These are phyloP conservation scores for Heterobasidion irregulare DNA, from an alignment of 1,284 basidiomycete genomes.

Conservation along the genomic window DNA sequence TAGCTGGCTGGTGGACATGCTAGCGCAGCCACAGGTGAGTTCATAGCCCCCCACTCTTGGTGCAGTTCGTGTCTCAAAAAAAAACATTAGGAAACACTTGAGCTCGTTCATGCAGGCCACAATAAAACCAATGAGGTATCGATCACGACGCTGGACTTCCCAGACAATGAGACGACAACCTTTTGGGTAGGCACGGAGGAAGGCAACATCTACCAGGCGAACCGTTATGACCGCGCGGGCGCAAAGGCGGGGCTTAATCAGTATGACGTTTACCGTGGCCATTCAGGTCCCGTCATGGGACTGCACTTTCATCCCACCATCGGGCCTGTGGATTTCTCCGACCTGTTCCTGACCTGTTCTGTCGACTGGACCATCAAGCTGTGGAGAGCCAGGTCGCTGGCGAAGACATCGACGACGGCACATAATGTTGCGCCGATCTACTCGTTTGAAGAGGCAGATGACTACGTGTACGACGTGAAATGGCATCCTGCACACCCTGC, in stretches of 20 bases:
- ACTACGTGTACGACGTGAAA: slow-evolving; percentile 98
- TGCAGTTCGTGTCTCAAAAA: neutral
- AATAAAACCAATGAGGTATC: slow-evolving; percentile 95
- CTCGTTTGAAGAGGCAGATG: slow-evolving; percentile 93
- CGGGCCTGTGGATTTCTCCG: slow-evolving; percentile 90
- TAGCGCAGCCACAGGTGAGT: slow-evolving; percentile 86
- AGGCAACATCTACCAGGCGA: slow-evolving; percentile 92
- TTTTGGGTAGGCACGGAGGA: slow-evolving; percentile 98
- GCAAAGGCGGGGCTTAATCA: slow-evolving; percentile 92
- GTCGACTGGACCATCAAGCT: slow-evolving; percentile 97
- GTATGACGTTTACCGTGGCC: slow-evolving; percentile 86
- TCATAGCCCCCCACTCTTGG: no score
- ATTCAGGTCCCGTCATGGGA: slow-evolving; percentile 89
- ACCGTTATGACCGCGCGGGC: slow-evolving; percentile 93
- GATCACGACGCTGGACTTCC: slow-evolving; percentile 88
- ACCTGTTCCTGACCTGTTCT: slow-evolving; percentile 86
- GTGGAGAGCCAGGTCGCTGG: slow-evolving; percentile 74
- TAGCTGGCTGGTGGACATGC: slow-evolving; percentile 97
- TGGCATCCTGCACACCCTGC: slow-evolving; percentile 97
- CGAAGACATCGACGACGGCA: slow-evolving; percentile 49
- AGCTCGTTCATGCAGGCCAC: slow-evolving; percentile 78
- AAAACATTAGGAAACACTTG: slow-evolving; percentile 72
- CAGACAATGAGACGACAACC: slow-evolving; percentile 89
- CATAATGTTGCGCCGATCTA: slow-evolving; percentile 68
- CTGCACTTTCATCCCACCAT: slow-evolving; percentile 89